Conservation (phyloP, 768 basidiomycete genomes). For the Termitomyces sp. region DNA sequence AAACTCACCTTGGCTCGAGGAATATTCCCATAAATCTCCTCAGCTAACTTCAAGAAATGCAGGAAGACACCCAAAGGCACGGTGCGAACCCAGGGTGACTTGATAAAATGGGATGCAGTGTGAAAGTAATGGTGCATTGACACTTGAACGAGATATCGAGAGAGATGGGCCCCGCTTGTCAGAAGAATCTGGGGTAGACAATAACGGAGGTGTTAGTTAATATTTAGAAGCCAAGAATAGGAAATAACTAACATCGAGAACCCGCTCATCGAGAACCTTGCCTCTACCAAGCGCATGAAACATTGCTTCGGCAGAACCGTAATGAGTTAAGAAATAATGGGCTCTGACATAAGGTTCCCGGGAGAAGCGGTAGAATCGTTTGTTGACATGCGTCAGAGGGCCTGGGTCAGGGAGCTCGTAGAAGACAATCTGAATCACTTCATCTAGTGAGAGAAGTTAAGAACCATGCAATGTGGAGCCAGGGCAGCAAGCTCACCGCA, state of each 20-base stretch:
- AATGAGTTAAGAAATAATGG: slow-evolving; percentile 73
- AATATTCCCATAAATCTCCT: slow-evolving; percentile 61
- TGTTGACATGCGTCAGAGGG: slow-evolving; percentile 54
- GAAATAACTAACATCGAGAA: slow-evolving; percentile 63
- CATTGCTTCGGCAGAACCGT: slow-evolving; percentile 68
- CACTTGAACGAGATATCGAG: slow-evolving; percentile 75
- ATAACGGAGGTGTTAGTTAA: slow-evolving; percentile 19
- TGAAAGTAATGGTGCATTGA: slow-evolving; percentile 80
- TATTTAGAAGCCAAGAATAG: slow-evolving; percentile 14
- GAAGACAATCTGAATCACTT: slow-evolving; percentile 72
- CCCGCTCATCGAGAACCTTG: slow-evolving; percentile 58
- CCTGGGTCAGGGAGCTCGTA: slow-evolving; percentile 69
- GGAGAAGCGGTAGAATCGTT: slow-evolving; percentile 60
- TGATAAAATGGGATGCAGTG: slow-evolving; percentile 70
- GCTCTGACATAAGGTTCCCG: slow-evolving; percentile 76
- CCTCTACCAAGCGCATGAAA: slow-evolving; percentile 77
- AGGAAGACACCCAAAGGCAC: slow-evolving; percentile 59
- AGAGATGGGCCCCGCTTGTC: slow-evolving; percentile 73
- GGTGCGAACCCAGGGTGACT: slow-evolving; percentile 70
- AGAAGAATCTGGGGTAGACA: slow-evolving; percentile 56
- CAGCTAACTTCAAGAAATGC: slow-evolving; percentile 61
- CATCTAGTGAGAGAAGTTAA: slow-evolving; percentile 35
- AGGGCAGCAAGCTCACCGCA: slow-evolving; percentile 49
- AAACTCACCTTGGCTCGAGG: slow-evolving; percentile 54
- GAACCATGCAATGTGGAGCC: slow-evolving; percentile 7